phyloP scores from a whole-genome alignment of 805 yeast genomes.

The Gaillardinia entomophila region DNA sequence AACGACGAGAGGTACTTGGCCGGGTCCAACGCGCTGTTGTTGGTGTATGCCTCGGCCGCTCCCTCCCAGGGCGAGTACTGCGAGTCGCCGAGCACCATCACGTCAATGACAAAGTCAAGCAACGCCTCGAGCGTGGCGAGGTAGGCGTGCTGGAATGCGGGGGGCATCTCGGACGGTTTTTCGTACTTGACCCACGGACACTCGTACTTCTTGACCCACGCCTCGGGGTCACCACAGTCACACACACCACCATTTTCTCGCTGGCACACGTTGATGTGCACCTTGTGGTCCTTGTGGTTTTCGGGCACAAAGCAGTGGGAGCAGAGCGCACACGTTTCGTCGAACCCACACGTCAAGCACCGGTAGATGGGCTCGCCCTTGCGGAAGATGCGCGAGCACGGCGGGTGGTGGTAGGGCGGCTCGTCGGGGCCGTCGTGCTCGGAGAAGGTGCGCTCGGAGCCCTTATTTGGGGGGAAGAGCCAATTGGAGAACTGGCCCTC shows the following conservation, averaged over 20 bases:
- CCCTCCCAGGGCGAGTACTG: slow-evolving; percentile 29
- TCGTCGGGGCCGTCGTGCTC: slow-evolving; percentile 32
- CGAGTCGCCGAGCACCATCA: slow-evolving; percentile 44
- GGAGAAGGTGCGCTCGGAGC: slow-evolving; percentile 32
- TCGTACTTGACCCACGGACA: slow-evolving; percentile 39
- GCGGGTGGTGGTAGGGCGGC: slow-evolving; percentile 36
- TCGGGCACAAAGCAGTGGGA: slow-evolving; percentile 65
- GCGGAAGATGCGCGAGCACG: slow-evolving; percentile 68
- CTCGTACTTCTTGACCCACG: slow-evolving; percentile 53
- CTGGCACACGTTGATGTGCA: slow-evolving; percentile 56
- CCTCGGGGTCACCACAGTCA: slow-evolving; percentile 88
- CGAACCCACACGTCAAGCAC: slow-evolving; percentile 70
- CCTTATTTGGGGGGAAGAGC: slow-evolving; percentile 37
- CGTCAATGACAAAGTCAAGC: slow-evolving; percentile 59
- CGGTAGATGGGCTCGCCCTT: slow-evolving; percentile 80
- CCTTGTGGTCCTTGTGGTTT: slow-evolving; percentile 68
- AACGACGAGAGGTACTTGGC: slow-evolving; percentile 38
- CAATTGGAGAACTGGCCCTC: slow-evolving; percentile 33
- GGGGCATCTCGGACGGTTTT: slow-evolving; percentile 31
- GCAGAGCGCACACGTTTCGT: slow-evolving; percentile 83
- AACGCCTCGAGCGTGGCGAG: slow-evolving; percentile 38
- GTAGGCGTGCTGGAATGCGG: slow-evolving; percentile 34
- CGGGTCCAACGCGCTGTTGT: slow-evolving; percentile 29
- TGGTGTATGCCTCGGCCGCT: slow-evolving; percentile 21
- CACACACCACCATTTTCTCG: slow-evolving; percentile 76